Percentiles rank a stretch among this genome's conserved stretches.
Evolutionary conservation across 139 green algal species (phyloP).

Genomic region (Tetradesmus lagerheimii): DNA sequence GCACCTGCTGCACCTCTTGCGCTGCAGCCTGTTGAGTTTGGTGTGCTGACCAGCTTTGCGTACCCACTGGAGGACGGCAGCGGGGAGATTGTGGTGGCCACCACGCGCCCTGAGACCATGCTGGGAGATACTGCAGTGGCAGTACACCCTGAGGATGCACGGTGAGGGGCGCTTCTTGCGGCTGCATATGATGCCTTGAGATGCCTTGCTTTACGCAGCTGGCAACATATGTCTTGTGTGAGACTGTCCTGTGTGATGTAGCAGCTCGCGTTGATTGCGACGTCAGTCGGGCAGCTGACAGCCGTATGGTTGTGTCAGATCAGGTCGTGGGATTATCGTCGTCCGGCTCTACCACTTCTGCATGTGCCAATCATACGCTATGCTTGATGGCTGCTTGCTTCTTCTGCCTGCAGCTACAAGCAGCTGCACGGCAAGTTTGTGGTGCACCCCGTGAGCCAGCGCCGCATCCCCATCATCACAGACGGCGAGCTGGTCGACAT

Average conservation of each 20-base stretch:
- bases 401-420: conserved; percentile 68
- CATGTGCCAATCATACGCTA: no score
- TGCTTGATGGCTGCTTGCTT: no score
- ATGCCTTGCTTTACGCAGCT: not conserved
- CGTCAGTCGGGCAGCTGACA: no score
- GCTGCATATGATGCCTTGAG: not conserved
- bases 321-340: no score
- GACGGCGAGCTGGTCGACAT: conserved; percentile 97
- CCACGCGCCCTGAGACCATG: conserved; percentile 96
- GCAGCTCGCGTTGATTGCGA: no score
- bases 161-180: conserved; percentile 51
- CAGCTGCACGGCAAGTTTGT: conserved; percentile 86
- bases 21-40: conserved; percentile 93
- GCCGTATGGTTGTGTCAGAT: no score
- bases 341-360: no score
- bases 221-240: not conserved
- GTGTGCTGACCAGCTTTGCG: conserved; percentile 94
- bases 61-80: conserved; percentile 90
- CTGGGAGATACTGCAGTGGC: conserved; percentile 96
- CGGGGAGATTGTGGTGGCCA: conserved; percentile 91
- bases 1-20: not conserved
- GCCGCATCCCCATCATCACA: conserved; percentile 93
- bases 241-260: no score
- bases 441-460: conserved; percentile 89
- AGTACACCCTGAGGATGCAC: conserved; percentile 93